Base-by-base conservation (phyloP, 1,284 basidiomycete genomes). In the Porodaedalea pini region DNA sequence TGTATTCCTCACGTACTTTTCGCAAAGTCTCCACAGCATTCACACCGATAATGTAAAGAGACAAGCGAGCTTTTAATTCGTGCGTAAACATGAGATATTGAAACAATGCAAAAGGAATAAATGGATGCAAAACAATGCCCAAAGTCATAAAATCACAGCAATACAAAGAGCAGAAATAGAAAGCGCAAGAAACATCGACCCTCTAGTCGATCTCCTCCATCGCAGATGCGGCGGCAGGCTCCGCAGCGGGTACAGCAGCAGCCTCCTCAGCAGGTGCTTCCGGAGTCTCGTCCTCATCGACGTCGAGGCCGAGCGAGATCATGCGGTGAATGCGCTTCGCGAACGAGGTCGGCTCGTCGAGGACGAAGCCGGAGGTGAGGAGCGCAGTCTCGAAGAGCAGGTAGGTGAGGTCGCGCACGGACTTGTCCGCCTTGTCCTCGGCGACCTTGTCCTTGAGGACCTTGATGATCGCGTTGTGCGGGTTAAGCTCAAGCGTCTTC, bases 401-500 rank as follows among this genome's bases (percentile, higher is more conserved):
- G 80, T 88, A 94, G 54, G 94, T 98, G 66, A 99, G 78, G 78
- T 98, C 96, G 65, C 92, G 88, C 67, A 98, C 95, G 59, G 95
- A 97, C 83, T 96, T 96, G 88, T 99, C 97, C 61, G 91, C 90
- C 82, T 96, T 93, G 81, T 99, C 96, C 75, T 94, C 92, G 57
- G 91, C 79, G 63, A 98, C 92, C 81, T 98, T 98, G 69, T 84
- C 83, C 79, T 88, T 92, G 70, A 99, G 83, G 79, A 98, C 96
- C 81, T 93, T 94, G 78, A 99, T 81, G 77, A 99, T 98, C 49
- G 92, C 77, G 80, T 99, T 95, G 66, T 75, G 76, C 17, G 95
- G 91, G 86, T 99, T 98, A 67, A 99, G 85, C 80, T 99, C 96
- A 65, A 99, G 85, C 17, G 96, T 98, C 90, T 98, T 98, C 87